Evolutionary conservation across 192 early-diverging fungal genomes (phyloP), one percentile per base, ranked within the genome.

Genomic region (Kickxella alabastrina): DNA sequence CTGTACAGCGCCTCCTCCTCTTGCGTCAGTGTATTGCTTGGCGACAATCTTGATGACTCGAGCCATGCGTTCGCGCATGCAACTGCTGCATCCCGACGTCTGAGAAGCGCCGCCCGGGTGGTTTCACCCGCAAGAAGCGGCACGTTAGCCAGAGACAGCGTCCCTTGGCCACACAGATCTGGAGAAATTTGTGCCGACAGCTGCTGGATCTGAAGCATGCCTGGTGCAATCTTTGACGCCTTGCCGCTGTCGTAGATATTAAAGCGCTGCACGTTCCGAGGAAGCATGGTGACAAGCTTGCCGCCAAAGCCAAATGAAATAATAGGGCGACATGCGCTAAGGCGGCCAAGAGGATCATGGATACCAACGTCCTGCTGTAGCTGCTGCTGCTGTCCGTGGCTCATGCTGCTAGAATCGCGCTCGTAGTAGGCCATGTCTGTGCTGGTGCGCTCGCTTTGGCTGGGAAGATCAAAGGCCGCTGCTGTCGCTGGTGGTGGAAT

Each of bases 271-370:
- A 85, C 80, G 14, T 69, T 62, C 21, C 66, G 77, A 40, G 87
- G 87, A 54, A 87, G 85, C 59, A 83, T 83, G 3, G 78, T 79
- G 37, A 80, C 65, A n/a, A 89, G 56, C 40, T 77, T 69, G 22
- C 87, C 87, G 47, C 87, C 87, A 73, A 89, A 86, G n/a, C 87
- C 87, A 65, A 89, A 87, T 0, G 85, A 68, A 14, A 82, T 66
- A 22, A 89, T 45, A 3, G 87, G 87, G 23, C 76, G 23, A n/a
- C 64, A 52, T 10, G 64, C 64, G 3, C 25, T 39, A 14, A 67
- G 43, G 2, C 71, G 71, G 9, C 71, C 64, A 21, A 66, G 51
- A 8, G 71, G 60, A 41, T 62, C 59, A 9, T 56, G 39, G 4
- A 52, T 22, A 10, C 36, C 49, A 22, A 42, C 36, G 15, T 26